These are phyloP conservation scores for Neurospora cerealis DNA, from an alignment of 495 filamentous ascomycete genomes.

Conservation along the genomic window DNA sequence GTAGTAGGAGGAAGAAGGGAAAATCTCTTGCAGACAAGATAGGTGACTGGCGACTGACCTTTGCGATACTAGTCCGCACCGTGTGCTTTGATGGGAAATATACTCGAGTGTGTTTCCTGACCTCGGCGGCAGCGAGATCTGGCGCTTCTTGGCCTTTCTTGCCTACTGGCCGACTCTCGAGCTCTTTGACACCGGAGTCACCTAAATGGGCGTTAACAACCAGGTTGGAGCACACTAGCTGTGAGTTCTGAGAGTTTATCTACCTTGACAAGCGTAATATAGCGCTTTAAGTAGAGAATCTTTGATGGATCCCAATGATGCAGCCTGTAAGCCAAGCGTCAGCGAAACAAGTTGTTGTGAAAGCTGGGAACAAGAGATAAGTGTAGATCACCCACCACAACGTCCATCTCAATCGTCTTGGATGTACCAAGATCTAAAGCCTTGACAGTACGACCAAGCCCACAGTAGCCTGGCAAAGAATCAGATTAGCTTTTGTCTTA, in stretches of 20 bases:
- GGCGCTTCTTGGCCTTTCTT: constrained; percentile 22
- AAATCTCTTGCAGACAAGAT: constrained; percentile 3
- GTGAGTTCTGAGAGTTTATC: background rate
- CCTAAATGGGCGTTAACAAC: constrained; percentile 26
- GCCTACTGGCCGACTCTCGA: constrained; percentile 31
- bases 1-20: background rate
- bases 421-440: constrained; percentile 43
- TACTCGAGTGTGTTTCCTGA: constrained; percentile 52
- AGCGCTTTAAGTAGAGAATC: constrained; percentile 56
- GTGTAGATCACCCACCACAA: constrained; percentile 33
- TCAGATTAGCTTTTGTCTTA: background rate
- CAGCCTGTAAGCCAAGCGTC: constrained; percentile 36
- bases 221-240: background rate
- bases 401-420: constrained; percentile 47
- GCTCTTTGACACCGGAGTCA: constrained; percentile 50
- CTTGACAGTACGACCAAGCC: constrained; percentile 52
- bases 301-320: constrained; percentile 71
- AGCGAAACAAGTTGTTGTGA: background rate
- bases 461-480: constrained; percentile 40
- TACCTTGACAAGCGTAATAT: constrained; percentile 69
- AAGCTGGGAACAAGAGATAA: background rate
- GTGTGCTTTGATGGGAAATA: constrained; percentile 79
- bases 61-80: constrained; percentile 29
- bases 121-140: constrained; percentile 17
- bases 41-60: constrained; percentile 49